Conservation (phyloP, 192 early-diverging fungal genomes). For the Backusella mclennaniae region DNA sequence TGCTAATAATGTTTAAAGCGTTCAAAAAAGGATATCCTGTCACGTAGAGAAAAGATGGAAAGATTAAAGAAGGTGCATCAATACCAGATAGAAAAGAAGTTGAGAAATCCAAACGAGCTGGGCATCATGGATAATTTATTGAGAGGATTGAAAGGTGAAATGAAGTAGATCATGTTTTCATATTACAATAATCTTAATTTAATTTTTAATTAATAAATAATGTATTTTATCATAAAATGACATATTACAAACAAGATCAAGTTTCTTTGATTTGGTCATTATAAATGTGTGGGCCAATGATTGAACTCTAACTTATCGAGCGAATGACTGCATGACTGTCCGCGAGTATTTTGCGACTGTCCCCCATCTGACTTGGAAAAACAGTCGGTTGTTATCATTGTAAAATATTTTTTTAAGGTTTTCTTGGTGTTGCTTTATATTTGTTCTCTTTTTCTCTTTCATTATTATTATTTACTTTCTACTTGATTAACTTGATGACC, state of each 20-base stretch:
- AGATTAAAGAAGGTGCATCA: conserved; percentile 4
- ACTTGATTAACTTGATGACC: conserved; percentile 1
- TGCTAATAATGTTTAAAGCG: not conserved
- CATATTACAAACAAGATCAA: too few relatives aligned
- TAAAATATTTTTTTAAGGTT: not conserved
- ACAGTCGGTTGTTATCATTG: not conserved
- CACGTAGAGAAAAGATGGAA: not conserved
- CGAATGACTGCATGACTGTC: too few relatives aligned
- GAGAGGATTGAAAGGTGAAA: not conserved
- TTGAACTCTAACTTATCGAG: too few relatives aligned
- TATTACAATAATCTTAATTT: not conserved
- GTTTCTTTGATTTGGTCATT: too few relatives aligned
- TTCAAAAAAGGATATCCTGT: not conserved
- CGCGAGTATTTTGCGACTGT: too few relatives aligned
- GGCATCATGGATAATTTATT: not conserved
- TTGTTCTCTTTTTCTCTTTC: not conserved
- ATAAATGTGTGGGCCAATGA: too few relatives aligned
- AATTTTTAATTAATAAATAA: not conserved
- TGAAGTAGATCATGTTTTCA: not conserved
- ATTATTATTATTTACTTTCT: not conserved
- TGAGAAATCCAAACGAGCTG: not conserved
- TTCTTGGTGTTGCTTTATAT: not conserved
- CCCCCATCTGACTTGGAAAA: not conserved
- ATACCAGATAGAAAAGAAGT: not conserved
- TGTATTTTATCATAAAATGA: too few relatives aligned